Evolutionary conservation across 164 flowering plant species (phyloP).

Genomic region (Taxillus chinensis): DNA sequence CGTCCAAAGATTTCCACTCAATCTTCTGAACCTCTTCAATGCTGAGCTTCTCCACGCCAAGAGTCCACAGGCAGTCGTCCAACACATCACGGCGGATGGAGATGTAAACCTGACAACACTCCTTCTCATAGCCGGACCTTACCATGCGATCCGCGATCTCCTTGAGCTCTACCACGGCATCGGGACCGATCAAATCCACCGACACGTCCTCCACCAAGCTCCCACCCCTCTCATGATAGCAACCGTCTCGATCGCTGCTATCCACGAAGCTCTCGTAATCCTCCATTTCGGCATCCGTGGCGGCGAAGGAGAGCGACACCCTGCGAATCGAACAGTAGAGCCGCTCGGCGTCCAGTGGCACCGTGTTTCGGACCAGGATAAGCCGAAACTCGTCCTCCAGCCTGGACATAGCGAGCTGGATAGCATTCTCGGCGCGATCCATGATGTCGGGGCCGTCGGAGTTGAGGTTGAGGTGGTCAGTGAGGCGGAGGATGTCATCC

Average conservation of each 20-base stretch:
- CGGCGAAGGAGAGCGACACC: constrained; percentile 37
- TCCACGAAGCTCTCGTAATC: constrained; percentile 25
- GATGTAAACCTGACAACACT: constrained; percentile 76
- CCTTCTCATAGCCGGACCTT: constrained; percentile 74
- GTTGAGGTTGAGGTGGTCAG: constrained; percentile 17
- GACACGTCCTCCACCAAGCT: constrained; percentile 36
- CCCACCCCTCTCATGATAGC: constrained; percentile 40
- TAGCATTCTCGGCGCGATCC: constrained; percentile 30
- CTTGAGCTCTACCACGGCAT: constrained; percentile 44
- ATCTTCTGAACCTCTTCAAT: constrained; percentile 85
- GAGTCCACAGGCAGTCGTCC: constrained; percentile 61
- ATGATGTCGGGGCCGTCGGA: constrained; percentile 4
- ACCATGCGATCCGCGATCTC: constrained; percentile 83
- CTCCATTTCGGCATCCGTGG: constrained; percentile 22
- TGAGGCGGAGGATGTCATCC: constrained; percentile 10
- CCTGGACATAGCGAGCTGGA: constrained; percentile 35
- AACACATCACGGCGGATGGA: constrained; percentile 63
- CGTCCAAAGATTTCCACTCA: constrained; percentile 71
- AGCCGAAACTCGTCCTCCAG: constrained; percentile 39
- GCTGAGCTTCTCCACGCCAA: constrained; percentile 76
- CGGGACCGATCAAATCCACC: constrained; percentile 53
- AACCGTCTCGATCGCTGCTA: constrained; percentile 20
- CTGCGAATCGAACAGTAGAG: constrained; percentile 52
- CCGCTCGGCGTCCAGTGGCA: constrained; percentile 39
- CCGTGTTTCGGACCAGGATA: constrained; percentile 25